A percentile compares a stretch with the other conserved stretches of the same genome.
These are phyloP conservation scores for Saccharomyces hybrid DNA, from an alignment of 1,139 yeast species.

Conservation along the genomic window DNA sequence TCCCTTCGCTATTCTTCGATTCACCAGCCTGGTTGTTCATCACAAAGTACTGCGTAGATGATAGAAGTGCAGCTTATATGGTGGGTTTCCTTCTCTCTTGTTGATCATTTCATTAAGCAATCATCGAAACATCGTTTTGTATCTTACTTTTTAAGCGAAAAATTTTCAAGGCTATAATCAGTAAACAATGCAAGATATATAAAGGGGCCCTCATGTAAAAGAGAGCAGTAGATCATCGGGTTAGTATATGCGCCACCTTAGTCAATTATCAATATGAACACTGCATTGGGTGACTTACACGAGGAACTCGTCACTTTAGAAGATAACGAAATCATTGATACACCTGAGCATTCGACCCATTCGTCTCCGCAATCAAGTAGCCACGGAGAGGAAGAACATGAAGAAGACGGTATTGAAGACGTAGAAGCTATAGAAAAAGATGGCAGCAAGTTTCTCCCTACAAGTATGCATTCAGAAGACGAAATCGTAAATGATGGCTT, in stretches of 20 bases:
- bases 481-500: constrained; percentile 6
- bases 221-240: not conserved
- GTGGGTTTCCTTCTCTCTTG: not conserved
- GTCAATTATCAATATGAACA: not conserved
- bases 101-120: not conserved
- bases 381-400: not conserved
- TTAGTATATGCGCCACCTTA: not conserved
- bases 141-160: not conserved
- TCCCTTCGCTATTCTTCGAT: not conserved
- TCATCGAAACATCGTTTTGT: not conserved
- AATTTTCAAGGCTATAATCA: not conserved
- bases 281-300: not conserved
- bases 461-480: not conserved
- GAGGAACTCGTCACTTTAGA: not conserved
- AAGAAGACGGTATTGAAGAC: not conserved
- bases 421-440: not conserved
- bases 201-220: not conserved
- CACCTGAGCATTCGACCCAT: not conserved
- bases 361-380: not conserved
- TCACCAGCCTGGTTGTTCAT: not conserved
- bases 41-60: not conserved
- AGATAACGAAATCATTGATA: not conserved
- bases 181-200: not conserved
- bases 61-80: not conserved
- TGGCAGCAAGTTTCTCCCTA: not conserved